Percentiles rank a stretch among this genome's conserved stretches.
phyloP scores from a whole-genome alignment of 257 asterid genomes.

The Pogostemon cablin region DNA sequence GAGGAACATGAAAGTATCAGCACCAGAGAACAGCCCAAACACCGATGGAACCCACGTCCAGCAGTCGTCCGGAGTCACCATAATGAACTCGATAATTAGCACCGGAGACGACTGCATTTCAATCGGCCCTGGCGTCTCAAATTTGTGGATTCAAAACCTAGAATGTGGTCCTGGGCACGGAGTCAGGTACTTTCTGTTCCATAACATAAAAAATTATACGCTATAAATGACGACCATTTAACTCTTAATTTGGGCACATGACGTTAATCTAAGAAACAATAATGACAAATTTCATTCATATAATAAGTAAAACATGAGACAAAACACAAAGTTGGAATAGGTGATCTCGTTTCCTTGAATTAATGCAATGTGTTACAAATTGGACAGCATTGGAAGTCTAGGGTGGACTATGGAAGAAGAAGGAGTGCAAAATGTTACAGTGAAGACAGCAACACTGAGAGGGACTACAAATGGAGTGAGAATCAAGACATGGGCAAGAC shows the following conservation, averaged over 20 bases:
- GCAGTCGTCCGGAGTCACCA: slow-evolving; percentile 46
- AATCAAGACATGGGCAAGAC: slow-evolving; percentile 71
- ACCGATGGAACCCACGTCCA: slow-evolving; percentile 67
- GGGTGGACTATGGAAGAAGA: slow-evolving; percentile 56
- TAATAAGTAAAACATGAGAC: too few species aligned
- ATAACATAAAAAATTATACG: too few species aligned
- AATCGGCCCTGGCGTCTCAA: slow-evolving; percentile 59
- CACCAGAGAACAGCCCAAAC: slow-evolving; percentile 62
- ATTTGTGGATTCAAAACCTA: slow-evolving; percentile 57
- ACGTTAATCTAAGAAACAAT: too few species aligned
- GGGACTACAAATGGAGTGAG: slow-evolving; percentile 64
- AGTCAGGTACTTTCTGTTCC: too few species aligned
- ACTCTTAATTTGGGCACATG: too few species aligned
- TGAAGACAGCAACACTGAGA: slow-evolving; percentile 44
- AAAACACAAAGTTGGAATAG: too few species aligned
- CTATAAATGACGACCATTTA: too few species aligned
- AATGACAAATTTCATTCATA: too few species aligned
- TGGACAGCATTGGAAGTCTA: slow-evolving; percentile 63
- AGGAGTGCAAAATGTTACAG: slow-evolving; percentile 62
- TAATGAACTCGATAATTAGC: slow-evolving; percentile 43
- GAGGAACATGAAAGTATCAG: slow-evolving; percentile 44
- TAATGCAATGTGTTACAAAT: too few species aligned
- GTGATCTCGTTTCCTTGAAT: neutral
- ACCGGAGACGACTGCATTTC: slow-evolving; percentile 78
- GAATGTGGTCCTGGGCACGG: slow-evolving; percentile 82